These are phyloP conservation scores for Geranomyces variabilis DNA, from an alignment of 192 early-diverging fungal species.

Conservation along the genomic window DNA sequence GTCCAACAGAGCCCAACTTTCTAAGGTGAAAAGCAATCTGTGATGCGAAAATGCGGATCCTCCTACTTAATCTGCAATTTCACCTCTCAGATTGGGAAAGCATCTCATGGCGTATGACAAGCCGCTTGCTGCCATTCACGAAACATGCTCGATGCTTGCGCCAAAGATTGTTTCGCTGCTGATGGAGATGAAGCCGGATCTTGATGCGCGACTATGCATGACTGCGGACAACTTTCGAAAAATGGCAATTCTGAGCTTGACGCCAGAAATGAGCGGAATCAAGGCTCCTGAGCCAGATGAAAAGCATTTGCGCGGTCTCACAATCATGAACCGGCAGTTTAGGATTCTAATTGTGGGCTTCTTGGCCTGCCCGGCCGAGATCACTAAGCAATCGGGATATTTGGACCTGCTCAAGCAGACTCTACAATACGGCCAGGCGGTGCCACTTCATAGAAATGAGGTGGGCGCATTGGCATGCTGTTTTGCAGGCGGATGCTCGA, in stretches of 20 bases:
- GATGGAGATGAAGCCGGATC: constrained; percentile 27
- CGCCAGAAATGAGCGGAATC: constrained; percentile 34
- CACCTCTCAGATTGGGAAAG: constrained; percentile 25
- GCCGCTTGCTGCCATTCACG: constrained; percentile 34
- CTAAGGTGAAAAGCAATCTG: constrained; percentile 7
- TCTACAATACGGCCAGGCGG: constrained; percentile 22
- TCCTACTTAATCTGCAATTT: not conserved
- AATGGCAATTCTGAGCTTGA: constrained; percentile 33
- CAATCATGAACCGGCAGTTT: constrained; percentile 18
- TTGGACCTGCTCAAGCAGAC: constrained; percentile 33
- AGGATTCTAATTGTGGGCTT: constrained; percentile 24
- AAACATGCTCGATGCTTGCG: constrained; percentile 9
- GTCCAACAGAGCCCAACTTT: not conserved
- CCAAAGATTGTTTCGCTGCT: constrained; percentile 22
- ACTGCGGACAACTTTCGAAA: constrained; percentile 34
- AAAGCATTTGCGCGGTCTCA: constrained; percentile 26
- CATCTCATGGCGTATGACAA: constrained; percentile 25
- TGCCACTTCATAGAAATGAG: constrained; percentile 33
- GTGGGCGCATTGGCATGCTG: not conserved
- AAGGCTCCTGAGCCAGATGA: constrained; percentile 34
- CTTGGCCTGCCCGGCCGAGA: constrained; percentile 21
- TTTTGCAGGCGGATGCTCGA: not conserved
- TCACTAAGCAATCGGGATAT: constrained; percentile 11
- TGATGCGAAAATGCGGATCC: not conserved
- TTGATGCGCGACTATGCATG: constrained; percentile 22